A percentile compares a stretch with the other conserved stretches of the same genome.
phyloP scores from a whole-genome alignment of 305 asterid genomes.

The Fraxinus sp. region DNA sequence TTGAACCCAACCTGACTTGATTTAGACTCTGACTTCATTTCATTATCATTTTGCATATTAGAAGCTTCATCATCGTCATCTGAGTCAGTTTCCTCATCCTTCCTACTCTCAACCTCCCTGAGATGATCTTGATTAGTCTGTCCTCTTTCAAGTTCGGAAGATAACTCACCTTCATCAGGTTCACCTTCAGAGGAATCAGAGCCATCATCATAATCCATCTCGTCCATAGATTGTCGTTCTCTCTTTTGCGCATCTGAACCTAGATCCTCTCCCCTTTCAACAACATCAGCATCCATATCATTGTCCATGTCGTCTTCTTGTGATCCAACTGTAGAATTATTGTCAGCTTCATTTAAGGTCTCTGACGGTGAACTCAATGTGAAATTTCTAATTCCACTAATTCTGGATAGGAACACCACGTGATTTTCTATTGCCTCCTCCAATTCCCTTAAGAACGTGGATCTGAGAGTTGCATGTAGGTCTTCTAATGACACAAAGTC shows the following conservation, averaged over 20 bases:
- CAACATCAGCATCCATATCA: slow-evolving; percentile 49
- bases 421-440: slow-evolving; percentile 80
- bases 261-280: slow-evolving; percentile 67
- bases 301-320: slow-evolving; percentile 37
- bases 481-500: slow-evolving; percentile 59
- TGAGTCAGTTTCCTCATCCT: slow-evolving; percentile 39
- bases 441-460: slow-evolving; percentile 50
- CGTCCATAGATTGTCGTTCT: slow-evolving; percentile 69
- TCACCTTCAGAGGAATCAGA: slow-evolving; percentile 42
- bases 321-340: slow-evolving; percentile 35
- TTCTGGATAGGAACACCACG: slow-evolving; percentile 43
- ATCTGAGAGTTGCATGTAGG: slow-evolving; percentile 55
- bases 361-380: slow-evolving; percentile 34
- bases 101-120: slow-evolving; percentile 32
- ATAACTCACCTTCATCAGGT: slow-evolving; percentile 35
- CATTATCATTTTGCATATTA: slow-evolving; percentile 30
- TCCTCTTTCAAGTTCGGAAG: slow-evolving; percentile 29
- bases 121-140: slow-evolving; percentile 23
- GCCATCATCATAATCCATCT: slow-evolving; percentile 75
- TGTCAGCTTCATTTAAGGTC: slow-evolving; percentile 42
- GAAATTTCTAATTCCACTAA: slow-evolving; percentile 56
- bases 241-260: slow-evolving; percentile 64
- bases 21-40: slow-evolving; percentile 37
- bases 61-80: slow-evolving; percentile 32
- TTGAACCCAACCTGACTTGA: slow-evolving; percentile 22